phyloP scores from a whole-genome alignment of 257 asterid genomes.

The Scutellaria barbata region DNA sequence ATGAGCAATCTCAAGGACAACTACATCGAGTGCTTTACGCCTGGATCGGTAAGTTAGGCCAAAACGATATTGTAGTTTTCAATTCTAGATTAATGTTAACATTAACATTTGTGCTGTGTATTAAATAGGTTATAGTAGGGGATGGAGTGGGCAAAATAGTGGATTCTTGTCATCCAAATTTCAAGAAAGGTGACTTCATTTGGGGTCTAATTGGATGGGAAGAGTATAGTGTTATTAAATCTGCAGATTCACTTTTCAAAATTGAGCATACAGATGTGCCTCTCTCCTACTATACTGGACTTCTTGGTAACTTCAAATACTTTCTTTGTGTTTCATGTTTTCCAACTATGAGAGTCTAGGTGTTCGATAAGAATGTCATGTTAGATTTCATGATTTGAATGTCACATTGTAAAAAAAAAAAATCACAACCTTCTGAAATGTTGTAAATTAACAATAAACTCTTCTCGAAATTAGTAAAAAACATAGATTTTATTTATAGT shows the following conservation, averaged over 20 bases:
- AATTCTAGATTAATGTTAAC: neutral
- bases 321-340: neutral
- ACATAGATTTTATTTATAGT: too few species aligned
- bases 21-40: slow-evolving; percentile 29
- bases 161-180: slow-evolving; percentile 59
- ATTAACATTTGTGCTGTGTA: neutral
- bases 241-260: slow-evolving; percentile 42
- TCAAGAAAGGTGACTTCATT: slow-evolving; percentile 56
- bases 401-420: too few species aligned
- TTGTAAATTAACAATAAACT: too few species aligned
- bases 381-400: too few species aligned
- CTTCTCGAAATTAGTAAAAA: too few species aligned
- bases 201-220: slow-evolving; percentile 70
- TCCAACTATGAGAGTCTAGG: too few species aligned
- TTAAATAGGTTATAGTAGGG: slow-evolving; percentile 50
- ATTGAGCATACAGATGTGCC: slow-evolving; percentile 40
- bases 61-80: neutral
- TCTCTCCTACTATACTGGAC: slow-evolving; percentile 42
- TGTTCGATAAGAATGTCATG: too few species aligned
- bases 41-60: slow-evolving; percentile 27
- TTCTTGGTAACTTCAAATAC: slow-evolving; percentile 36
- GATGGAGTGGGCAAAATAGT: slow-evolving; percentile 54
- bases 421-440: too few species aligned
- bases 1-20: slow-evolving; percentile 34
- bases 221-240: slow-evolving; percentile 51